Conservation (phyloP, 768 basidiomycete species). For the Filobasidium floriforme region DNA sequence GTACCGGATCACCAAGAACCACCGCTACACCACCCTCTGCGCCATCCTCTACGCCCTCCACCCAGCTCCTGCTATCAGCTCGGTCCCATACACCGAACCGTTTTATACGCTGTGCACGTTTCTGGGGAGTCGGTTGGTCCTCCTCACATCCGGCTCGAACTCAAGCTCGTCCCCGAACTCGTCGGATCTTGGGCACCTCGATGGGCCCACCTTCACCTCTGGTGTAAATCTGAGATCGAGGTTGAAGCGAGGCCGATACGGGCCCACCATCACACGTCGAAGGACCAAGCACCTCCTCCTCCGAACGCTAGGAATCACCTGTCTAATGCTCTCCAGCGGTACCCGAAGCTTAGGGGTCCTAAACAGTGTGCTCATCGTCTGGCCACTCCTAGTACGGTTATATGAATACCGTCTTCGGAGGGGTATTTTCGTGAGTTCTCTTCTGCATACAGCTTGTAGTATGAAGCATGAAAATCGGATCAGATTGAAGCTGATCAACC, state of each 20-base stretch:
- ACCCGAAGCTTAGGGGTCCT: conserved; percentile 38
- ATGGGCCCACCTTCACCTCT: neutral
- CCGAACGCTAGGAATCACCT: conserved; percentile 18
- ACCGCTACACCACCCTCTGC: conserved; percentile 57
- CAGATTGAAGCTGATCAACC: neutral
- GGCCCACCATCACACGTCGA: neutral
- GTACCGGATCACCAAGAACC: conserved; percentile 53
- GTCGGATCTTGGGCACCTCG: conserved; percentile 8
- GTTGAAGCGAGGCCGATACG: neutral
- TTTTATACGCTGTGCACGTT: conserved; percentile 79
- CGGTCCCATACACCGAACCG: conserved; percentile 73
- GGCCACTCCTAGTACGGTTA: conserved; percentile 18
- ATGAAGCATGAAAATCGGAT: no score
- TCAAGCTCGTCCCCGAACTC: no score
- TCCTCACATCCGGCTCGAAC: conserved; percentile 13
- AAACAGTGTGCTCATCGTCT: conserved; percentile 26
- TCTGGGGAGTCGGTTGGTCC: conserved; percentile 48
- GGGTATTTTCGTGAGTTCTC: neutral
- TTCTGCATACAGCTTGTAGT: no score
- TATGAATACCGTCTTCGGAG: neutral
- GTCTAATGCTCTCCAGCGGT: conserved; percentile 31
- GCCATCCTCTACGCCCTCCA: conserved; percentile 66
- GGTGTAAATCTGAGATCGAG: no score
- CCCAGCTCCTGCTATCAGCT: conserved; percentile 66
- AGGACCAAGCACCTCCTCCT: neutral